A percentile compares a stretch with the other conserved stretches of the same genome.
Conservation (phyloP, 192 early-diverging fungal species). For the Piromyces finnis region DNA sequence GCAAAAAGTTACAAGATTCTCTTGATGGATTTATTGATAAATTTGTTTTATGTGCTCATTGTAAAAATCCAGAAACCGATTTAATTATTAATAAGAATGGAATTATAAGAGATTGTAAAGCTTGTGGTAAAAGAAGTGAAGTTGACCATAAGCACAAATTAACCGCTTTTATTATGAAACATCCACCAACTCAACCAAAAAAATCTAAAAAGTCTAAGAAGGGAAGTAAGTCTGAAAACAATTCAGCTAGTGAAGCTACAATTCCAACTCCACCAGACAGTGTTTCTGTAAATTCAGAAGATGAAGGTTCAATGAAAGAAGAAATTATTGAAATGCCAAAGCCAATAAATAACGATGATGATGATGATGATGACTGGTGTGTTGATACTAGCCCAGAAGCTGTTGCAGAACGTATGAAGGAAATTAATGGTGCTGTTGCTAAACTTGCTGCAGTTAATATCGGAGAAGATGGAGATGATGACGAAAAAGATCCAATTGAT, state of each 20-base stretch:
- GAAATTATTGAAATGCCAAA: constrained; percentile 44
- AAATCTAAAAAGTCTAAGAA: constrained; percentile 22
- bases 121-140: constrained; percentile 66
- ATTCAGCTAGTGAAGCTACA: constrained; percentile 15
- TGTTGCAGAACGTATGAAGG: constrained; percentile 51
- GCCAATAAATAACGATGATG: constrained; percentile 32
- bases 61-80: constrained; percentile 96
- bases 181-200: constrained; percentile 57
- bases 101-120: constrained; percentile 67
- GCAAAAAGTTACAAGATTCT: constrained; percentile 58
- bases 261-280: constrained; percentile 17
- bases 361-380: constrained; percentile 53
- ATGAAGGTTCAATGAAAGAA: constrained; percentile 28
- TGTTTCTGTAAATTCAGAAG: constrained; percentile 20
- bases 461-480: constrained; percentile 28
- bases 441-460: constrained; percentile 8
- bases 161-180: constrained; percentile 75
- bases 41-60: constrained; percentile 81
- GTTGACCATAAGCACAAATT: constrained; percentile 83
- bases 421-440: constrained; percentile 20
- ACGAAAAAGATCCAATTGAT: constrained; percentile 8
- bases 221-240: constrained; percentile 27
- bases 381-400: constrained; percentile 65
- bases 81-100: constrained; percentile 40
- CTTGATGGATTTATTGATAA: constrained; percentile 85